These are phyloP conservation scores for Annulohypoxylon moriforme DNA, from an alignment of 495 filamentous ascomycete species.

Conservation along the genomic window DNA sequence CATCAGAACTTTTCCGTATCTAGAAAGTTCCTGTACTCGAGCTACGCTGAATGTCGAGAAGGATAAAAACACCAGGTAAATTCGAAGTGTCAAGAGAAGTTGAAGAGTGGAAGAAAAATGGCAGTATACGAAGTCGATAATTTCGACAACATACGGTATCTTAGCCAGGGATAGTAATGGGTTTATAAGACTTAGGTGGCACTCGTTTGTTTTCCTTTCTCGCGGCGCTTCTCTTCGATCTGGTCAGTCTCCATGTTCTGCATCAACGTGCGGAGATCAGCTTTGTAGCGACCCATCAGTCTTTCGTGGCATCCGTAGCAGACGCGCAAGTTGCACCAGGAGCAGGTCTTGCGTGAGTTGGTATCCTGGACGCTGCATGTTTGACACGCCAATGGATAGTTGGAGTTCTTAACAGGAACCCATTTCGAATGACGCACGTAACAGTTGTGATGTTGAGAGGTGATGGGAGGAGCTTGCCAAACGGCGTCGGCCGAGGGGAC, in stretches of 20 bases:
- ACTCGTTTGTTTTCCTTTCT: constrained; percentile 33
- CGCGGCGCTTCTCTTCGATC: constrained; percentile 17
- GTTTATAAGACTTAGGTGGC: background rate
- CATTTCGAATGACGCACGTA: constrained; percentile 33
- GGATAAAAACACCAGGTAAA: background rate
- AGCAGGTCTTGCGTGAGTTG: constrained; percentile 37
- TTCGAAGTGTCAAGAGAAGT: background rate
- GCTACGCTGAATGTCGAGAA: background rate
- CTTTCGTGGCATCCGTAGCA: constrained; percentile 41
- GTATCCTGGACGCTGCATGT: constrained; percentile 42
- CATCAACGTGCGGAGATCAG: constrained; percentile 37
- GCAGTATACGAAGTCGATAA: background rate
- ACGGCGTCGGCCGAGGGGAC: constrained; percentile 29
- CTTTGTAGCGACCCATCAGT: constrained; percentile 34
- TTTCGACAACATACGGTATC: background rate
- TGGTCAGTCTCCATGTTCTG: constrained; percentile 32
- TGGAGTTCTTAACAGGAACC: constrained; percentile 39
- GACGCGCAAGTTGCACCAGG: constrained; percentile 45
- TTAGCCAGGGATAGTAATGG: background rate
- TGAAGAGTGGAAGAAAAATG: constrained; percentile 5
- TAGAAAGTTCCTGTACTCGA: background rate
- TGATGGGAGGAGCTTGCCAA: constrained; percentile 34
- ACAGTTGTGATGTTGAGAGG: constrained; percentile 40
- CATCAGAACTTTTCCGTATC: background rate
- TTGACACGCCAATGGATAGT: constrained; percentile 45